Evolutionary conservation across 2,329 filamentous ascomycete species (phyloP), one percentile per base, ranked within the genome.

Genomic region (Fusarium citri): DNA sequence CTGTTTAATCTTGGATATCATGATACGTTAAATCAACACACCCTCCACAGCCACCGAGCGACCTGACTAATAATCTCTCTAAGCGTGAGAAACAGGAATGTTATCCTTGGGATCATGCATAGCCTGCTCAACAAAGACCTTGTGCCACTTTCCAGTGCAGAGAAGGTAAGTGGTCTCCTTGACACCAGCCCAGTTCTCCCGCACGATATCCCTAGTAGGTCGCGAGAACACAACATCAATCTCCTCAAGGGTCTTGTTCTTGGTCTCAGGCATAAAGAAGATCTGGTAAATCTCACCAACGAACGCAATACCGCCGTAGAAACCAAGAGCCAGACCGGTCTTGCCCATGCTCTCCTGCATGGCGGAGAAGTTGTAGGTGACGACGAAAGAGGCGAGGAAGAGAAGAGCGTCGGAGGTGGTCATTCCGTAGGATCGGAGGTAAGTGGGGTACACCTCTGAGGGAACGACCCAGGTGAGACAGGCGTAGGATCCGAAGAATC

Each of bases 251-350:
- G 80, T 84, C 79, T 85, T 86, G 77, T 90, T 87, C 83, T 92
- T 92, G 5, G 90, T 92, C 82, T 92, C 90, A 0, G 89, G 90
- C 91, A 93, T 93, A 80, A 92, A 93, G 51, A 92, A 76, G 48
- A 92, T 82, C 80, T 93, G 91, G 78, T 92, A 93, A 71, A 92
- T 81, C 86, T 89, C 91, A 15, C 90, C 91, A 0, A 93, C 12
- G 1, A 91, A 84, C 0, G 91, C 91, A 56, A 93, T 92, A 18
- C 91, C 91, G 7, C 91, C 91, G 77, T 92, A 93, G 79, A 93
- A 93, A 5, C 91, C 91, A 0, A 93, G 84, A 0, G 87, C 83
- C 1, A 93, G 82, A 12, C 91, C 91, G 2, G 89, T 92, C 34
- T 80, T 83, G 10, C 84, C 87, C 86, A 93, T 91, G n/a, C 87